Base-by-base conservation (phyloP, 257 asterid genomes). In the Craterostigma plantagineum region DNA sequence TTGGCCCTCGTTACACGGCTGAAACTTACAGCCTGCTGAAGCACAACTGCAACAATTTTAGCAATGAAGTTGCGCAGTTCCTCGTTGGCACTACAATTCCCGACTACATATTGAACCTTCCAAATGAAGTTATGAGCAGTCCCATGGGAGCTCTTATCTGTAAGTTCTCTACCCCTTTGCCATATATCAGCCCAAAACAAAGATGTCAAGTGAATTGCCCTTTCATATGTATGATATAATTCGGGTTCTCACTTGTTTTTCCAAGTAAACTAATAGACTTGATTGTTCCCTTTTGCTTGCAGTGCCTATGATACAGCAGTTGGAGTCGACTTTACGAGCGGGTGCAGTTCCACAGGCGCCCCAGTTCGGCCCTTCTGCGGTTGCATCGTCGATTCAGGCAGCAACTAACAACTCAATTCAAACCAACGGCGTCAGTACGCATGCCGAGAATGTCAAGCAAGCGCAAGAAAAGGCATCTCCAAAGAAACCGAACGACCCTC, bases 11-110 rank as follows among this genome's bases (percentile, higher is more conserved):
- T 23, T 90, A 74, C 58, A 79, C 94, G 10, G 94, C 92, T 48
- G 84, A 77, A 50, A 72, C 81, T 0, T 90, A 90, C 63, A 90
- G 79, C 64, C 60, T 90, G 65, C 45, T 90, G 42, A 60, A 73
- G 27, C 92, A 83, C 58, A 90, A 90, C 51, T 90, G 99, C 65
- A 90, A 90, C 74, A 90, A 90, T 58, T 90, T 90, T 53, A 90
- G 87, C 54, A 84, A 75, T 38, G 99, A 90, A 69, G 80, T 80
- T 67, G 75, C 86, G 27, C 94, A 85, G 73, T 85, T 85, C 61
- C 67, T 85, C 44, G 81, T 72, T 33, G 91, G 92, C 49, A 63
- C 69, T 46, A 38, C 77, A 13, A 72, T 85, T 34, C 96, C 94
- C 0, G 92, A 85, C 12, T 70, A 85, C 66, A 85, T 85, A 48